Conservation (phyloP, 1,139 yeast species). For the Diutina sp. region DNA sequence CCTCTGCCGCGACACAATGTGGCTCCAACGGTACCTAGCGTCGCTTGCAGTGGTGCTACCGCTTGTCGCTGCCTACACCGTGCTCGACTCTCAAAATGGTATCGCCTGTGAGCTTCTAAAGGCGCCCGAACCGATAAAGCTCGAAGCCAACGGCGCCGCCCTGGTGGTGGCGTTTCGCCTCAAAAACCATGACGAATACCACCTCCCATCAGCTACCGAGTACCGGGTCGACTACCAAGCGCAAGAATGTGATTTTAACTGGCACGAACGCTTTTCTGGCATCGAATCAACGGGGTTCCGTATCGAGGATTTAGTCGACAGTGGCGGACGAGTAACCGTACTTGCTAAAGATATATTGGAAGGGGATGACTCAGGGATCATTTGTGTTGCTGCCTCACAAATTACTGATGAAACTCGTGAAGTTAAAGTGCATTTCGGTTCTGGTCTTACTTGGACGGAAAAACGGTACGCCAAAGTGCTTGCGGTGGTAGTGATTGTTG, state of each 20-base stretch:
- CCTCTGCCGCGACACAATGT: background rate
- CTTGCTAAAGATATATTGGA: background rate
- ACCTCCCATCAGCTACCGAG: background rate
- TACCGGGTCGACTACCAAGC: too few species aligned
- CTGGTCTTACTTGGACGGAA: background rate
- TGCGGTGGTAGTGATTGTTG: background rate
- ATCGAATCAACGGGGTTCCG: background rate
- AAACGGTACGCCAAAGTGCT: background rate
- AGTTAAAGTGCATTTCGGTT: background rate
- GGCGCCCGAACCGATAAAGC: background rate
- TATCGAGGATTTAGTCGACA: background rate
- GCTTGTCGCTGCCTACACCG: background rate
- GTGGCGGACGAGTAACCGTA: background rate
- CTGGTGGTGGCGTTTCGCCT: background rate
- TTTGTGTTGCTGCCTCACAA: background rate
- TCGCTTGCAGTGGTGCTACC: background rate
- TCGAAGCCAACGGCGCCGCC: background rate
- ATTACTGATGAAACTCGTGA: background rate
- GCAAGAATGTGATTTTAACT: background rate
- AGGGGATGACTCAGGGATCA: background rate
- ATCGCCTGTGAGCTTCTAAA: background rate
- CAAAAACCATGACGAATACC: background rate
- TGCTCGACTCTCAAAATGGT: background rate
- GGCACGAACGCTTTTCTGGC: background rate
- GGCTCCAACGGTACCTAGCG: background rate